Evolutionary conservation across 73 alveolate genomes (phyloP), one percentile per base, ranked within the genome.

Genomic region (Paramecium octaurelia): DNA sequence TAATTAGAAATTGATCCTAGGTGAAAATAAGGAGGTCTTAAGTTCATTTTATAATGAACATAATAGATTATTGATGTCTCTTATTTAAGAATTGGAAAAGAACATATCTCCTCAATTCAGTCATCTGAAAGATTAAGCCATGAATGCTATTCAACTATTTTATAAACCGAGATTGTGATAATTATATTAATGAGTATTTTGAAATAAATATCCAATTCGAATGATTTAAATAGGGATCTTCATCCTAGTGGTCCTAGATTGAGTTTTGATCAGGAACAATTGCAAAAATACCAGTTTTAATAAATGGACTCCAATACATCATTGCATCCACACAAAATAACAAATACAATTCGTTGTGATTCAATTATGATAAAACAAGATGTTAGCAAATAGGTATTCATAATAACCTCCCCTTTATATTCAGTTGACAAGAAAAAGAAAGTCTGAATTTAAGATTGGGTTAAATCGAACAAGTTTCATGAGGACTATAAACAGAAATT

Each of bases 131-230:
- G 40, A 23, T 24, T 59, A 59, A 20, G 77, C 77, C 6, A 59
- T 59, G 77, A 59, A 59, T 59, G 77, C 77, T 8, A 59, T 59
- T 59, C 35, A 29, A 59, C 77, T 59, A 2, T 59, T 59, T 59
- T 59, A 59, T 59, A 59, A 59, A 59, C 77, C 77, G 77, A 59
- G 77, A 59, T 59, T 59, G 40, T 59, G 77, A 59, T 59, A 24
- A 59, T 59, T 59, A 59, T 24, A 59, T 24, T 21, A 48, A 59
- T 59, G 77, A 59, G 77, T 59, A 59, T 59, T 59, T 59, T 34
- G 29, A 64, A 64, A 34, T 42, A 64, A 64, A 64, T 31, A 31
- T 64, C 84, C 5, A 31, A 64, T 23, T 64, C 20, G 12, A 64
- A n/a, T 64, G 50, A 64, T 64, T 31, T 11, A 21, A 64, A 34